Percentiles rank a stretch among this genome's conserved stretches.
Conservation (phyloP, 768 basidiomycete species). For the Leccinum olivaceopallidum region DNA sequence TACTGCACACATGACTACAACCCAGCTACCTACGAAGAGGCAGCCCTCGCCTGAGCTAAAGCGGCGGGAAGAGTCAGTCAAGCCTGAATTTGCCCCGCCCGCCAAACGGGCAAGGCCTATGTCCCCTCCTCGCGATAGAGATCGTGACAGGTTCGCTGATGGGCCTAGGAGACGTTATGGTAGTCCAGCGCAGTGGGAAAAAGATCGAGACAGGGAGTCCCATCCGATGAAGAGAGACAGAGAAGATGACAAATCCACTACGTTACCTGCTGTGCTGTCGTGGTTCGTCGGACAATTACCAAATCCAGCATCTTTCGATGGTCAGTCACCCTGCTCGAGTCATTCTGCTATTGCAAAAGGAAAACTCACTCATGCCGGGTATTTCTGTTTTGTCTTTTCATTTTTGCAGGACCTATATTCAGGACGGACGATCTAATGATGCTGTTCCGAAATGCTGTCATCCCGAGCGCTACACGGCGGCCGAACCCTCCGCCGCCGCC, state of each 20-base stretch:
- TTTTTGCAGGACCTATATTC: conserved; percentile 76
- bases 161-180: conserved; percentile 40
- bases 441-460: conserved; percentile 76
- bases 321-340: conserved; percentile 43
- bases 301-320: conserved; percentile 73
- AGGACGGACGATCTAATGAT: conserved; percentile 89
- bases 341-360: conserved; percentile 14
- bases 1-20: conserved; percentile 25
- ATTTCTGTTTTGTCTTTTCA: conserved; percentile 9
- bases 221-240: conserved; percentile 41
- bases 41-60: conserved; percentile 37
- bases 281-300: conserved; percentile 88
- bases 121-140: conserved; percentile 51
- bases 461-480: conserved; percentile 57
- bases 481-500: conserved; percentile 61
- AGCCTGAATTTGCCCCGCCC: conserved; percentile 40
- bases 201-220: conserved; percentile 44
- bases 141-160: conserved; percentile 44
- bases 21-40: conserved; percentile 29
- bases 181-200: conserved; percentile 43
- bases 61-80: conserved; percentile 44
- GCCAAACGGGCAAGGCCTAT: conserved; percentile 46
- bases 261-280: conserved; percentile 62
- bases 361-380: conserved; percentile 12
- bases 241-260: conserved; percentile 49